phyloP scores from a whole-genome alignment of 75 land plant species.

The Pinus albicaulis region DNA sequence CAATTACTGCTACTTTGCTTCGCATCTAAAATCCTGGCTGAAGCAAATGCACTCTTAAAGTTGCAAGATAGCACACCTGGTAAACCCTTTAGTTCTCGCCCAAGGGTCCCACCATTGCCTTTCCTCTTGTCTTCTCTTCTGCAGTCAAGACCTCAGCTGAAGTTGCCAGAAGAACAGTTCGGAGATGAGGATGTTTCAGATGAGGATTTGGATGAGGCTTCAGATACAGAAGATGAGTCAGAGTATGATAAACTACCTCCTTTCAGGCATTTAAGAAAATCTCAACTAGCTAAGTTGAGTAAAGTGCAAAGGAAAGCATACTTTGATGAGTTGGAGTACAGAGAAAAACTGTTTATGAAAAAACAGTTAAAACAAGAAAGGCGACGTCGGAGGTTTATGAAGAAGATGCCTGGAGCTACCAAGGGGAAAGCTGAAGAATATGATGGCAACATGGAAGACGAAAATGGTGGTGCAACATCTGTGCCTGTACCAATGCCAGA shows the following conservation, averaged over 20 bases:
- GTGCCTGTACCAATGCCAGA: slow-evolving; percentile 89
- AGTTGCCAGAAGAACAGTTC: slow-evolving; percentile 51
- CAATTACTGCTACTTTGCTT: slow-evolving; percentile 83
- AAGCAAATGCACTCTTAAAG: slow-evolving; percentile 78
- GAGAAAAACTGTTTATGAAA: slow-evolving; percentile 91
- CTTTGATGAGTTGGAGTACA: slow-evolving; percentile 80
- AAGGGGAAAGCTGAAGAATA: slow-evolving; percentile 47
- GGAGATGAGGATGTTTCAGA: slow-evolving; percentile 78
- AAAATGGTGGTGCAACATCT: slow-evolving; percentile 60
- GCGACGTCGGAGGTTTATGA: slow-evolving; percentile 59
- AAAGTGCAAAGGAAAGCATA: slow-evolving; percentile 79
- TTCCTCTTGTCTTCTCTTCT: slow-evolving; percentile 81
- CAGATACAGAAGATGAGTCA: slow-evolving; percentile 71
- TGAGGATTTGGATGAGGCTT: slow-evolving; percentile 65
- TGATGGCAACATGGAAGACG: slow-evolving; percentile 45
- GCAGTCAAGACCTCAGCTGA: slow-evolving; percentile 80
- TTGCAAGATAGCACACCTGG: slow-evolving; percentile 70
- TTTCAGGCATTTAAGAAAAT: slow-evolving; percentile 73
- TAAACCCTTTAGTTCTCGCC: slow-evolving; percentile 75
- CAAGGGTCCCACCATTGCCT: slow-evolving; percentile 77
- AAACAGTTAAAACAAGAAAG: slow-evolving; percentile 86
- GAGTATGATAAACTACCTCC: slow-evolving; percentile 94
- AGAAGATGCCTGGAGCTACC: slow-evolving; percentile 42
- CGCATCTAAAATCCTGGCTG: slow-evolving; percentile 89
- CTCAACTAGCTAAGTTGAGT: slow-evolving; percentile 66